Percentiles rank a stretch among this genome's conserved stretches.
These are phyloP conservation scores for Lunularia cruciata DNA, from an alignment of 225 moss, liverwort and hornwort species.

Conservation along the genomic window DNA sequence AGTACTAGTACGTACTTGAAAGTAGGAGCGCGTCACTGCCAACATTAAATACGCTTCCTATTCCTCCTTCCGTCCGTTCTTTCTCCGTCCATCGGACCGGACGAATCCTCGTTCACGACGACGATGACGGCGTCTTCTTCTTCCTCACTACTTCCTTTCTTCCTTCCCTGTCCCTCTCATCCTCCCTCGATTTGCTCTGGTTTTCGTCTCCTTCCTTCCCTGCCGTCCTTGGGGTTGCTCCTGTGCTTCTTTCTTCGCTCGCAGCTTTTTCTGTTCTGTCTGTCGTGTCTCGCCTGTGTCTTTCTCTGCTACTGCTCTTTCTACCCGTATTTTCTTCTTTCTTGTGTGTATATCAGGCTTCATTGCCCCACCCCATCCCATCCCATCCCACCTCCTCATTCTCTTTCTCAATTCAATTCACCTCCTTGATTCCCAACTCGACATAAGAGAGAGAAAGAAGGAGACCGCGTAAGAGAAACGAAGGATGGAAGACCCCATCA, in stretches of 20 bases:
- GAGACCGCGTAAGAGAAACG: too few relatives aligned
- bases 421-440: constrained; percentile 8
- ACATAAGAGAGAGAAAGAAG: background rate
- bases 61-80: too few relatives aligned
- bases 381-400: background rate
- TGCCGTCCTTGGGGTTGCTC: background rate
- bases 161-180: background rate
- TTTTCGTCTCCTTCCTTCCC: background rate
- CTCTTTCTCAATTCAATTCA: background rate
- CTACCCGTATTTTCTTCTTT: constrained; percentile 5
- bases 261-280: background rate
- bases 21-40: background rate
- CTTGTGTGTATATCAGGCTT: constrained; percentile 38
- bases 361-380: too few relatives aligned
- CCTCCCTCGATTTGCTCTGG: background rate
- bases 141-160: background rate
- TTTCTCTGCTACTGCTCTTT: background rate
- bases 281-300: background rate
- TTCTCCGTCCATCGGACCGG: background rate
- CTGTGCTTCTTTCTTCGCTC: background rate
- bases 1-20: too few relatives aligned
- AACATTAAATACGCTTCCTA: background rate
- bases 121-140: background rate
- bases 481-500: too few relatives aligned
- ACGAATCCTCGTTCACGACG: background rate